phyloP scores from a whole-genome alignment of 176 grass and related monocot species.

The Triticum timopheevii region DNA sequence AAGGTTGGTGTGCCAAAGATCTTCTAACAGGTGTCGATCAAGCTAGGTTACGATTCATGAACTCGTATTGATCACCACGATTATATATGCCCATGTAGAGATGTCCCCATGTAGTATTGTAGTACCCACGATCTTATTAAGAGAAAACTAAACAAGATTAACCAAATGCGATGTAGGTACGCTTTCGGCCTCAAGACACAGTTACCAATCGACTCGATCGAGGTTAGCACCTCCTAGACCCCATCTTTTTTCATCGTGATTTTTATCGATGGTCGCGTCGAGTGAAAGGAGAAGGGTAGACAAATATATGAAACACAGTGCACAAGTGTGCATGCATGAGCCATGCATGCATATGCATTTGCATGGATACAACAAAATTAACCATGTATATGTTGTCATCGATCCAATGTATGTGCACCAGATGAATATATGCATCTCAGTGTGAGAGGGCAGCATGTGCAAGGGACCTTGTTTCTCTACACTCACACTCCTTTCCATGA shows the following conservation, averaged over 20 bases:
- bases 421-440: background rate
- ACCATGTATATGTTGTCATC: background rate
- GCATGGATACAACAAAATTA: conserved; percentile 28
- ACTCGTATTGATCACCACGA: background rate
- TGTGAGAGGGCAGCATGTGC: conserved; percentile 36
- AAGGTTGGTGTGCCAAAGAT: conserved; percentile 27
- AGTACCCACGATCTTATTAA: background rate
- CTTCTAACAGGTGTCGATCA: conserved; percentile 9
- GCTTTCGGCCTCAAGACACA: conserved; percentile 32
- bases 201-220: background rate
- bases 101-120: conserved; percentile 30
- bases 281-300: conserved; percentile 1
- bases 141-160: background rate
- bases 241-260: background rate
- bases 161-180: background rate
- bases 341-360: conserved; percentile 11
- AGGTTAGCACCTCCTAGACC: conserved; percentile 25
- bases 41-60: conserved; percentile 13
- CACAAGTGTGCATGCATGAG: background rate
- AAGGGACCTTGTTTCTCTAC: conserved; percentile 30
- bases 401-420: background rate
- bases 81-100: background rate
- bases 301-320: background rate
- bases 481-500: conserved; percentile 43
- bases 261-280: background rate